Evolutionary conservation across 2,329 filamentous ascomycete species (phyloP), one percentile per base, ranked within the genome.

Genomic region (Epichloe festucae): DNA sequence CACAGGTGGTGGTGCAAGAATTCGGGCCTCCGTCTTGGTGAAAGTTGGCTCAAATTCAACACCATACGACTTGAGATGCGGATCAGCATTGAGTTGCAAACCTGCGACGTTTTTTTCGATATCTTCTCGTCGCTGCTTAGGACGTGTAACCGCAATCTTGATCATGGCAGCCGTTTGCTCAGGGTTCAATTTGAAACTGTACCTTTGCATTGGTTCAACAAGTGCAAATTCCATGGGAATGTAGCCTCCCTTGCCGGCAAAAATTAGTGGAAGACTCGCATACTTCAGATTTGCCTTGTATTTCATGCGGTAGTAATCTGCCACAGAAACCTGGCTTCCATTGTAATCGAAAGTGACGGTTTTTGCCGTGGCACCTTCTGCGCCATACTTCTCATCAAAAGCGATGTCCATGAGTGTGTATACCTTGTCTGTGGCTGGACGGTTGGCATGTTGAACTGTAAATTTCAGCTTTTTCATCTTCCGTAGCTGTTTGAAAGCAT

Each of bases 131-230:
- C 93, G 86, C 34, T 81, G 65, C 0, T 65, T 64, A 0, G 93
- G 93, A 1, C 84, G 77, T 5, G 85, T 88, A 4, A 95, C 91
- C 0, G 91, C 90, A 60, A 91, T 89, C 66, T 86, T 91, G 71
- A 98, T 96, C 93, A 98, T 98, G 5, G 77, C 70, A 0, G 84
- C 72, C 0, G 91, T 96, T 69, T 95, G 75, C 0, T 69, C 63
- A 0, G 76, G 72, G 50, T 76, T 76, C 1, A 86, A 64, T 65
- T 85, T 86, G 68, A 72, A 84, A 0, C 72, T 70, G 56, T 84
- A 87, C 0, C 78, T 71, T 62, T 85, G 82, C 62, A 79, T 74
- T 0, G 70, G 65, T 38, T 71, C 60, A 6, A 82, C 57, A 8
- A 68, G 66, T 51, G 78, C 79, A 3, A 81, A 63, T 57, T 86